These are phyloP conservation scores for Saccharomycopsis synnaedendra DNA, from an alignment of 805 yeast species.

Conservation along the genomic window DNA sequence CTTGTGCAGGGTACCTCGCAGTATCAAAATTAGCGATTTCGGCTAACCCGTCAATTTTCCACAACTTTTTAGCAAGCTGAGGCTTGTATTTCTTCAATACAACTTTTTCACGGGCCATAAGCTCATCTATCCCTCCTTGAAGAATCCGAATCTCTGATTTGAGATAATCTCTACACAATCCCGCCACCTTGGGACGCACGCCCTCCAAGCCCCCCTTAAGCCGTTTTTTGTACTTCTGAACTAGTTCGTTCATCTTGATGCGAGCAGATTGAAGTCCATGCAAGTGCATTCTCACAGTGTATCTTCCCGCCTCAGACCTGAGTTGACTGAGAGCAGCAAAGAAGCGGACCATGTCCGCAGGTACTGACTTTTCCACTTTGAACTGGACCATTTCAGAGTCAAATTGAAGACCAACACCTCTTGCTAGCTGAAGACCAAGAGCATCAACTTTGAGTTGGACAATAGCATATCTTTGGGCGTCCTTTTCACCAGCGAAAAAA, in stretches of 20 bases:
- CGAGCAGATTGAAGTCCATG: conserved; percentile 37
- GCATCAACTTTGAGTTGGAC: conserved; percentile 17
- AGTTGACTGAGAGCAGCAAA: conserved; percentile 44
- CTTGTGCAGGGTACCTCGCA: conserved; percentile 20
- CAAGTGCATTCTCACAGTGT: conserved; percentile 43
- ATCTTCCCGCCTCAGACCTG: conserved; percentile 30
- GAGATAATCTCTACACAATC: conserved; percentile 34
- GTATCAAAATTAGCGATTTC: conserved; percentile 36
- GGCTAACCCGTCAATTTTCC: conserved; percentile 36
- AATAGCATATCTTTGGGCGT: conserved; percentile 41
- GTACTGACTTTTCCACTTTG: conserved; percentile 22
- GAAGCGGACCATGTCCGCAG: conserved; percentile 36
- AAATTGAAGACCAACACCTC: no score
- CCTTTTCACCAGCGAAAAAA: conserved; percentile 46
- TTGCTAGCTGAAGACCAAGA: neutral
- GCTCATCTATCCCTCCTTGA: conserved; percentile 31
- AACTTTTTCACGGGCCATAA: conserved; percentile 34
- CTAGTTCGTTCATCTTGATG: conserved; percentile 37
- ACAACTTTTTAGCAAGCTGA: conserved; percentile 45
- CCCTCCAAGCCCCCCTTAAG: conserved; percentile 27
- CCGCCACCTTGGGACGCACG: conserved; percentile 19
- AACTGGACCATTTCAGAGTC: conserved; percentile 21
- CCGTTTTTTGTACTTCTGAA: conserved; percentile 39
- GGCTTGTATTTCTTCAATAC: conserved; percentile 36
- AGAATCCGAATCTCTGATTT: conserved; percentile 38